A percentile compares a stretch with the other conserved stretches of the same genome.
Evolutionary conservation across 2,329 filamentous ascomycete species (phyloP).

Genomic region (Plenodomus lindquistii): DNA sequence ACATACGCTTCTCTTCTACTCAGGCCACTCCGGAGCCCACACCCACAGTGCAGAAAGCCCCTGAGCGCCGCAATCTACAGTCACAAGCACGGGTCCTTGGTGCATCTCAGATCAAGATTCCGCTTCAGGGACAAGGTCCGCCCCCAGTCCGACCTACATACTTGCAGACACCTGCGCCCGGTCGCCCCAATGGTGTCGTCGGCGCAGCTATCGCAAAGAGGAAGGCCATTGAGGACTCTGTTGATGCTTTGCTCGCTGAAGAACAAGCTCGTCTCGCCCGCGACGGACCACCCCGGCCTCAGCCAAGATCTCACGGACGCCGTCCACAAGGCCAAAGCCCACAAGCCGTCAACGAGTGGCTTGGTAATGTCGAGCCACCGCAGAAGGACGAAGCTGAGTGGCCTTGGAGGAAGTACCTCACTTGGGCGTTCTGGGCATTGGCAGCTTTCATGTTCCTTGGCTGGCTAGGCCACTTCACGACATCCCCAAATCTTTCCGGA

Average conservation of each 20-base stretch:
- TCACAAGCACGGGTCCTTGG: not conserved
- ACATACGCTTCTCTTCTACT: not conserved
- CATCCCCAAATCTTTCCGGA: conserved; percentile 4
- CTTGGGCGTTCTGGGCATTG: conserved; percentile 14
- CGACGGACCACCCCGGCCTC: conserved; percentile 14
- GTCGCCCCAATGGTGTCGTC: not conserved
- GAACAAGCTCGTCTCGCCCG: conserved; percentile 22
- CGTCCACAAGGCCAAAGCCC: conserved; percentile 10
- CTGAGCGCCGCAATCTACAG: not conserved
- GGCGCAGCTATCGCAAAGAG: not conserved
- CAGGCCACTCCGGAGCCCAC: not conserved
- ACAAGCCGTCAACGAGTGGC: conserved; percentile 21
- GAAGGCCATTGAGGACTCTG: conserved; percentile 9
- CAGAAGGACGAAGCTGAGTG: conserved; percentile 19
- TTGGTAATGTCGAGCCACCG: conserved; percentile 16
- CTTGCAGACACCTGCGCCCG: not conserved
- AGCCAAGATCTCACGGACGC: conserved; percentile 4
- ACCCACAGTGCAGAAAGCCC: not conserved
- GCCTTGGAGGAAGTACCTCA: conserved; percentile 13
- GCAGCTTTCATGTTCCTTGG: conserved; percentile 3
- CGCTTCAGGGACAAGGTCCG: not conserved
- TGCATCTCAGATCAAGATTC: not conserved
- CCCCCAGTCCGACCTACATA: not conserved
- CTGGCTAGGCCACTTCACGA: conserved; percentile 2
- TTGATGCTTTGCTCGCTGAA: conserved; percentile 18